Conservation (phyloP, 345 rosid species). For the Aethionema arabicum region DNA sequence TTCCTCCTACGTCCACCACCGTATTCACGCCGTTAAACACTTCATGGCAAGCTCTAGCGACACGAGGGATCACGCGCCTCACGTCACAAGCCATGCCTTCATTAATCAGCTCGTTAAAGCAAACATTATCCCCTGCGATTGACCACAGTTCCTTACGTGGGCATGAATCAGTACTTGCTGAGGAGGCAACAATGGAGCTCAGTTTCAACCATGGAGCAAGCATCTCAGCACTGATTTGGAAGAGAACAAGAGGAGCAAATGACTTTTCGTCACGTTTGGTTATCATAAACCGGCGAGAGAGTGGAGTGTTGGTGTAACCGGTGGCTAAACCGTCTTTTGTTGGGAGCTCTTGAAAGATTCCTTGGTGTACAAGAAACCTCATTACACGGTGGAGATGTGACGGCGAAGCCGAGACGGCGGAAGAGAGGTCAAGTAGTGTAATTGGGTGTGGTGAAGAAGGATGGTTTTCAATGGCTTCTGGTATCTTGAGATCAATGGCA, state of each 20-base stretch:
- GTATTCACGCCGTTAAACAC: constrained; percentile 53
- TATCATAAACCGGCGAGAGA: constrained; percentile 53
- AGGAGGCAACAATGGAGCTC: constrained; percentile 39
- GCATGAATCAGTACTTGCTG: constrained; percentile 1
- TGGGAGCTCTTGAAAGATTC: constrained; percentile 45
- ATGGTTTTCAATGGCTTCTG: constrained; percentile 58
- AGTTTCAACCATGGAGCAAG: constrained; percentile 62
- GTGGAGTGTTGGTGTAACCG: constrained; percentile 50
- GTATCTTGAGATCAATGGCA: constrained; percentile 71
- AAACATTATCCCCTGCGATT: constrained; percentile 41
- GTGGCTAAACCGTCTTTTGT: constrained; percentile 22
- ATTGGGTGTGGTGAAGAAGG: constrained; percentile 39
- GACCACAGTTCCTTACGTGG: constrained; percentile 50
- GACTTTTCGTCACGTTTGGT: constrained; percentile 39
- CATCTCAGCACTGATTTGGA: constrained; percentile 52
- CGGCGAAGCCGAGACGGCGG: constrained; percentile 47
- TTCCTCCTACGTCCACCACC: constrained; percentile 78
- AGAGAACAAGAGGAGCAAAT: constrained; percentile 43
- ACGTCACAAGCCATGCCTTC: constrained; percentile 71
- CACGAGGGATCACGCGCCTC: constrained; percentile 41
- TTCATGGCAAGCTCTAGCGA: constrained; percentile 43
- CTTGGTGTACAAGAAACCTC: constrained; percentile 58
- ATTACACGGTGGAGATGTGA: constrained; percentile 56
- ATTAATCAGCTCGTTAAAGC: constrained; percentile 41
- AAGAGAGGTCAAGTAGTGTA: constrained; percentile 51